phyloP scores from a whole-genome alignment of 352 stramenopile genomes.

The Globisporangium orthogonon region DNA sequence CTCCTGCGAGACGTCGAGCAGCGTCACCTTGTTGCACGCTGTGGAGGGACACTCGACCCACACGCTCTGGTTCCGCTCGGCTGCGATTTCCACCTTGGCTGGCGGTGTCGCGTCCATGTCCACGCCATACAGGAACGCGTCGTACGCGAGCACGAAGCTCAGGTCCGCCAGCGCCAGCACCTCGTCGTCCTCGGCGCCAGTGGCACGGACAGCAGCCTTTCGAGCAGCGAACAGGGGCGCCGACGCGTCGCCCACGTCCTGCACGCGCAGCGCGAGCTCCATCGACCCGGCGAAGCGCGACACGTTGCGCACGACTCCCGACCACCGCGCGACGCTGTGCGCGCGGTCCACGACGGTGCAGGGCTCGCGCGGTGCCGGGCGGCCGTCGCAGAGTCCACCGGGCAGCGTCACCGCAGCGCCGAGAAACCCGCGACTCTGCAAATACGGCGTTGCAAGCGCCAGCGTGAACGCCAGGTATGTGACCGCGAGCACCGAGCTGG shows the following conservation, averaged over 20 bases:
- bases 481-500: slow-evolving; percentile 62
- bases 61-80: slow-evolving; percentile 69
- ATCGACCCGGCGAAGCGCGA: slow-evolving; percentile 60
- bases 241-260: slow-evolving; percentile 39
- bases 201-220: not conserved
- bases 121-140: slow-evolving; percentile 61
- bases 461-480: slow-evolving; percentile 75
- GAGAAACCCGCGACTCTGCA: slow-evolving; percentile 71
- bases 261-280: slow-evolving; percentile 44
- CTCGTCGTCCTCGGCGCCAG: too few relatives aligned
- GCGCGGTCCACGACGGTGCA: slow-evolving; percentile 66
- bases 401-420: slow-evolving; percentile 51
- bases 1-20: slow-evolving; percentile 73
- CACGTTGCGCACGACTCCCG: slow-evolving; percentile 66
- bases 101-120: slow-evolving; percentile 28
- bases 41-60: slow-evolving; percentile 56
- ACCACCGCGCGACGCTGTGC: slow-evolving; percentile 45
- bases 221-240: slow-evolving; percentile 4
- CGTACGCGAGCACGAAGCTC: slow-evolving; percentile 65
- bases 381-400: slow-evolving; percentile 39
- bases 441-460: slow-evolving; percentile 60
- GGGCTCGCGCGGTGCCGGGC: slow-evolving; percentile 19
- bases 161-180: slow-evolving; percentile 22
- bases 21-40: slow-evolving; percentile 37
- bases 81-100: slow-evolving; percentile 40